Percentiles rank a stretch among this genome's conserved stretches.
Evolutionary conservation across 2,329 filamentous ascomycete species (phyloP).

Genomic region (Aspergillus piperis): DNA sequence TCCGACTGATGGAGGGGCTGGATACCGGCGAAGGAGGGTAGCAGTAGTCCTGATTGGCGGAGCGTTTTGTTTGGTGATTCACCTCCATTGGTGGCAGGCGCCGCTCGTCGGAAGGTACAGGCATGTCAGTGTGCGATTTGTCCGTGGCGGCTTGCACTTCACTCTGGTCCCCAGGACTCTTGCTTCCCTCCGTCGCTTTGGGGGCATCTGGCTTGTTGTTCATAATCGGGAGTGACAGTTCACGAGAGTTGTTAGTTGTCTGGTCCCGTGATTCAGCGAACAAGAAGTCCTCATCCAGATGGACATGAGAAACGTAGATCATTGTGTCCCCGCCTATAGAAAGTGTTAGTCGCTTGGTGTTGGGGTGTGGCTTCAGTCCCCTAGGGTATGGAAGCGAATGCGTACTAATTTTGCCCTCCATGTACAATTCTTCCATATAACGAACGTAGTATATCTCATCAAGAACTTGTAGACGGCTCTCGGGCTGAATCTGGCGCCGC

Average conservation of each 20-base stretch:
- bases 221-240: constrained; percentile 7
- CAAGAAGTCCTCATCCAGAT: constrained; percentile 25
- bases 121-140: constrained; percentile 7
- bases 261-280: constrained; percentile 20
- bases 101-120: not conserved
- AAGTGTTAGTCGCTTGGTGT: constrained; percentile 6
- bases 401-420: constrained; percentile 41
- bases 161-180: not conserved
- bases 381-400: not conserved
- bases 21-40: constrained; percentile 21
- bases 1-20: constrained; percentile 19
- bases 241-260: not conserved
- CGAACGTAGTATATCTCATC: constrained; percentile 46
- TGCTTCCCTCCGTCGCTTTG: not conserved
- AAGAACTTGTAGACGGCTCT: constrained; percentile 38
- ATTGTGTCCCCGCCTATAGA: constrained; percentile 29
- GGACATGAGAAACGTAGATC: constrained; percentile 33
- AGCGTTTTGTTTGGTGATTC: constrained; percentile 6
- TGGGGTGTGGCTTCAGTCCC: not conserved
- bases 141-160: not conserved
- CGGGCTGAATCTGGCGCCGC: constrained; percentile 38
- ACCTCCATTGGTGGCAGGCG: not conserved
- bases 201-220: constrained; percentile 10
- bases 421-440: constrained; percentile 41
- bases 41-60: constrained; percentile 12